Base-by-base conservation (phyloP, 108 stramenopile genomes). In the Nitzschia inconspicua region DNA sequence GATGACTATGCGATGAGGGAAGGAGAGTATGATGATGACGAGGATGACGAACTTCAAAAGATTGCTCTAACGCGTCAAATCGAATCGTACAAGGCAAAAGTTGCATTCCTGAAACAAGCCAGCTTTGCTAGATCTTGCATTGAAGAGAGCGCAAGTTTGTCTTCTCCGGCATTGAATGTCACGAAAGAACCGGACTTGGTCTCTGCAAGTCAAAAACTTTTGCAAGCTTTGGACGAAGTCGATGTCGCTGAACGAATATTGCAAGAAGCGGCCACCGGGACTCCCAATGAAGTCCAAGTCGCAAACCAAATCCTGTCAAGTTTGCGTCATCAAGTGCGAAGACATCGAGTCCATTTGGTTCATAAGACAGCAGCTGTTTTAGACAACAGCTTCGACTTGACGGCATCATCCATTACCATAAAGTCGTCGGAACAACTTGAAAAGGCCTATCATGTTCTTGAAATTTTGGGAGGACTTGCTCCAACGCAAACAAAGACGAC, bases 91-190 rank as follows among this genome's bases (percentile, higher is more conserved):
- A 28, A 47, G 36, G 26, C 30, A 39, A 60, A 61, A 31, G 27
- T 69, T 35, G 52, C 37, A 10, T 82, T 82, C 57, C 52, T 82
- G 26, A 66, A 72, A 23, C 46, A 68, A 44, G 77, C 73, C n/a
- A 82, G 81, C 63, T 39, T 65, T 1, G 70, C 70, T 2, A 56
- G 77, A 44, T 57, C 72, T 2, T 25, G 47, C 25, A 27, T 82
- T 32, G 77, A 82, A 30, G 62, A 72, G 39, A 44, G 63, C 26
- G 53, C 54, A 11, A 50, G 70, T 13, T 28, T 75, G 42, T 34
- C 68, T 14, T 18, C 48, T n/a, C n/a, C 48, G 5, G 29, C 48
- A 26, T 18, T 23, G 7, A 7, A 23, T 28, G 25, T 39, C 14
- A 36, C 7, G 20, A 29, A 23, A 22, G 60, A 60, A 19, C 58